phyloP scores from a whole-genome alignment of 805 yeast species.

The Ogataea sp. region DNA sequence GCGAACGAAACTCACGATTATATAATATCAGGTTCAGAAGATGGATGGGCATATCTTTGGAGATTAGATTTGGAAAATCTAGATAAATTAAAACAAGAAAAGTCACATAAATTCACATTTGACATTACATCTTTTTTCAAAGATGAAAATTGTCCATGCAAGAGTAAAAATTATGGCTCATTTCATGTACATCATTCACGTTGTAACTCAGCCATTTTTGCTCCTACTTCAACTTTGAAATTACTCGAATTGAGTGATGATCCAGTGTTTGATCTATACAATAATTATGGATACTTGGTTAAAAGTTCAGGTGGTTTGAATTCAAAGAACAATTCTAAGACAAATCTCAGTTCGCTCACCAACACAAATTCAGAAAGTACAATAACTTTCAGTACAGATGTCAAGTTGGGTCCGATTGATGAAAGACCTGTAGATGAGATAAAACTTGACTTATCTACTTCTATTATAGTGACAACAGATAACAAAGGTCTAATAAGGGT shows the following conservation, averaged over 20 bases:
- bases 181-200: conserved; percentile 72
- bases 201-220: conserved; percentile 71
- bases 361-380: too few relatives aligned
- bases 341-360: too few relatives aligned
- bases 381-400: too few relatives aligned
- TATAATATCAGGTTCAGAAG: conserved; percentile 78
- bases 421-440: conserved; percentile 4
- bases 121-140: conserved; percentile 22
- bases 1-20: conserved; percentile 47
- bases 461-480: conserved; percentile 71
- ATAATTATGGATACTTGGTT: conserved; percentile 7
- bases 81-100: conserved; percentile 1
- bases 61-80: conserved; percentile 22
- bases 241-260: conserved; percentile 70
- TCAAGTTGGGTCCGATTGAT: too few relatives aligned
- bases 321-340: too few relatives aligned
- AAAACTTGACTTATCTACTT: conserved; percentile 20
- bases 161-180: conserved; percentile 54
- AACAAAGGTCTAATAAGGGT: conserved; percentile 64
- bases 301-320: not conserved
- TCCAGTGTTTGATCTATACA: conserved; percentile 57
- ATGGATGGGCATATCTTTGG: conserved; percentile 86
- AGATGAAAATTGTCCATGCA: conserved; percentile 29
- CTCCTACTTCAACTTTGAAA: conserved; percentile 61
- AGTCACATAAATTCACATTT: conserved; percentile 29